Evolutionary conservation across 2,329 filamentous ascomycete genomes (phyloP).

Genomic region (Sporothrix sp.): DNA sequence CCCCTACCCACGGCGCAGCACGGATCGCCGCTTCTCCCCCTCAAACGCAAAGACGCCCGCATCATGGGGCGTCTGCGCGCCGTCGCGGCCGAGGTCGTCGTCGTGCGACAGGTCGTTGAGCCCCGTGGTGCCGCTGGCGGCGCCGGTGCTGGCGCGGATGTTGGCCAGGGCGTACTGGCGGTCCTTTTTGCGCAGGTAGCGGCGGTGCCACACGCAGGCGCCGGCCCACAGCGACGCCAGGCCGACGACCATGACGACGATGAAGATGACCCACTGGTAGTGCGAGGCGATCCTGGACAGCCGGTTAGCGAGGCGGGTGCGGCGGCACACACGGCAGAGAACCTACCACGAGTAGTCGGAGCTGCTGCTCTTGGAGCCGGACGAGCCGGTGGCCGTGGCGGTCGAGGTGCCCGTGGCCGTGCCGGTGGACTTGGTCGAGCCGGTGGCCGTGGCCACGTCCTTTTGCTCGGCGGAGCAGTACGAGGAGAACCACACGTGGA

Average conservation of each 20-base stretch:
- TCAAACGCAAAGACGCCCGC: conserved; percentile 33
- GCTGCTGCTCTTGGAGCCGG: conserved; percentile 11
- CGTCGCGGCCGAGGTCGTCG: conserved; percentile 1
- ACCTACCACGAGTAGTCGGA: conserved; percentile 10
- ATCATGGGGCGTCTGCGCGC: conserved; percentile 18
- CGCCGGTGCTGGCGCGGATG: conserved; percentile 19
- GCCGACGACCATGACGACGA: conserved; percentile 62
- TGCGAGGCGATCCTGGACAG: conserved; percentile 54
- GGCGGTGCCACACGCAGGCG: conserved; percentile 61
- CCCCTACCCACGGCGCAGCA: no score
- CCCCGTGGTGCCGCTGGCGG: conserved; percentile 25
- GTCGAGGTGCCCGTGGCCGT: neutral
- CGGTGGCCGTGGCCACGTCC: conserved; percentile 24
- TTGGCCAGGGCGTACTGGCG: conserved; percentile 41
- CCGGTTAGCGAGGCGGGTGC: neutral
- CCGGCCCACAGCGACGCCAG: conserved; percentile 58
- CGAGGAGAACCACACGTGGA: conserved; percentile 61
- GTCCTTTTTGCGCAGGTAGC: conserved; percentile 62
- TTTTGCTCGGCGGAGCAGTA: conserved; percentile 49
- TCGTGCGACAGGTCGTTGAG: neutral
- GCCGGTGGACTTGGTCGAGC: conserved; percentile 20
- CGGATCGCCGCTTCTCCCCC: conserved; percentile 20
- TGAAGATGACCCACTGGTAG: conserved; percentile 73
- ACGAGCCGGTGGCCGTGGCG: neutral
- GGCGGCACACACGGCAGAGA: neutral